Percentiles rank a stretch among this genome's conserved stretches.
These are phyloP conservation scores for Larix kaempferi DNA, from an alignment of 75 land plant species.

Conservation along the genomic window DNA sequence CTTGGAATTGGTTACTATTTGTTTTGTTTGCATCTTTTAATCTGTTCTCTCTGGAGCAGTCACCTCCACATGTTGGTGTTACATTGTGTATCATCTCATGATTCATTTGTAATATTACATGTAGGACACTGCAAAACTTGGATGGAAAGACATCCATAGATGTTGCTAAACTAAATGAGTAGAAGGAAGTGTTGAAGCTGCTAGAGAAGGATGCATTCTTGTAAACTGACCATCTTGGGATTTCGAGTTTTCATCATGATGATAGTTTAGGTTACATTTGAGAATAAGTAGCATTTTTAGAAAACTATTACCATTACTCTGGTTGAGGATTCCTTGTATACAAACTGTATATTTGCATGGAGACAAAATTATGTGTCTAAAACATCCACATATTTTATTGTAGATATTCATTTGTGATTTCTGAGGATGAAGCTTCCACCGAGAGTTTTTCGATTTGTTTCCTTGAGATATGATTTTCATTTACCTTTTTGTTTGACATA, in stretches of 20 bases:
- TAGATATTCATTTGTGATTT: background rate
- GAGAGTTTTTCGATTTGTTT: background rate
- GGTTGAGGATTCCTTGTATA: background rate
- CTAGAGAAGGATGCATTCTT: conserved; percentile 95
- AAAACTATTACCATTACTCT: background rate
- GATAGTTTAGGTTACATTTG: background rate
- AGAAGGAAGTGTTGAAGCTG: conserved; percentile 75
- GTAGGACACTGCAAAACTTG: conserved; percentile 85
- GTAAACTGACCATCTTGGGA: conserved; percentile 13
- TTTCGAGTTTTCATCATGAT: background rate
- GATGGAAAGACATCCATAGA: conserved; percentile 97
- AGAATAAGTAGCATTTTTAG: background rate
- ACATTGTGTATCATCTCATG: background rate
- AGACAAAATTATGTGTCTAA: background rate
- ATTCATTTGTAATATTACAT: background rate
- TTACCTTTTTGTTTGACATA: background rate
- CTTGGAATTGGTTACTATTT: background rate
- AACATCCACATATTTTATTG: background rate
- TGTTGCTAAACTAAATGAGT: conserved; percentile 89
- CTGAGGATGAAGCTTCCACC: background rate
- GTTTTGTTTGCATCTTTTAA: background rate
- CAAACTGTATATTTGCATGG: conserved; percentile 1
- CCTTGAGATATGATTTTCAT: background rate
- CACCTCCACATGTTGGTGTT: background rate
- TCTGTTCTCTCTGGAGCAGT: background rate